Evolutionary conservation across 495 filamentous ascomycete species (phyloP).

Genomic region (Xylaria sp.): DNA sequence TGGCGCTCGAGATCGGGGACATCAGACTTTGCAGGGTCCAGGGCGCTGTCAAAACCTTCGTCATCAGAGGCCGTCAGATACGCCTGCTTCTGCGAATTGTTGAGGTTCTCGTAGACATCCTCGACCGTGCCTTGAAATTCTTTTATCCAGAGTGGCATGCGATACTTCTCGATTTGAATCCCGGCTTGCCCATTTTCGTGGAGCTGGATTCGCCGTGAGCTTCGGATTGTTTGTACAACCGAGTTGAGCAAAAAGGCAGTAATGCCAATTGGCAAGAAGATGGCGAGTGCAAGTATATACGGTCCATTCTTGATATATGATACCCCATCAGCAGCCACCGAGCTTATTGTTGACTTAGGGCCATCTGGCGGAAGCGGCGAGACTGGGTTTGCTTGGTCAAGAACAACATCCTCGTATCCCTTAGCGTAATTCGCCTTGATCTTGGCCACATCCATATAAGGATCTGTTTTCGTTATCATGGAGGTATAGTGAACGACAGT

Average conservation of each 20-base stretch:
- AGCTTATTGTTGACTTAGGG: constrained; percentile 32
- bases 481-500: constrained; percentile 84
- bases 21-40: constrained; percentile 31
- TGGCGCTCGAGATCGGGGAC: constrained; percentile 47
- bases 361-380: constrained; percentile 48
- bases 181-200: constrained; percentile 76
- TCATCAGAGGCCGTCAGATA: constrained; percentile 61
- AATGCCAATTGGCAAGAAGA: constrained; percentile 73
- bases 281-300: constrained; percentile 63
- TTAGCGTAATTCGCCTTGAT: constrained; percentile 73
- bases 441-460: constrained; percentile 69
- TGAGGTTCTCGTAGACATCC: constrained; percentile 73
- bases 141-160: constrained; percentile 76
- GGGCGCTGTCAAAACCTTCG: constrained; percentile 30
- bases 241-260: constrained; percentile 77
- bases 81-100: constrained; percentile 65
- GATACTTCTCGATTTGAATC: constrained; percentile 68
- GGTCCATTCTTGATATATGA: constrained; percentile 56
- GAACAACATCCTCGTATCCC: constrained; percentile 76
- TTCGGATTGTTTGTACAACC: constrained; percentile 73
- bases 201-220: constrained; percentile 71
- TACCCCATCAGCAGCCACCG: constrained; percentile 24
- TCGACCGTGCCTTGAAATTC: constrained; percentile 76
- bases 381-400: constrained; percentile 72
- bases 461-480: constrained; percentile 73